These are phyloP conservation scores for Petunia axillaris DNA, from an alignment of 257 asterid species.

Conservation along the genomic window DNA sequence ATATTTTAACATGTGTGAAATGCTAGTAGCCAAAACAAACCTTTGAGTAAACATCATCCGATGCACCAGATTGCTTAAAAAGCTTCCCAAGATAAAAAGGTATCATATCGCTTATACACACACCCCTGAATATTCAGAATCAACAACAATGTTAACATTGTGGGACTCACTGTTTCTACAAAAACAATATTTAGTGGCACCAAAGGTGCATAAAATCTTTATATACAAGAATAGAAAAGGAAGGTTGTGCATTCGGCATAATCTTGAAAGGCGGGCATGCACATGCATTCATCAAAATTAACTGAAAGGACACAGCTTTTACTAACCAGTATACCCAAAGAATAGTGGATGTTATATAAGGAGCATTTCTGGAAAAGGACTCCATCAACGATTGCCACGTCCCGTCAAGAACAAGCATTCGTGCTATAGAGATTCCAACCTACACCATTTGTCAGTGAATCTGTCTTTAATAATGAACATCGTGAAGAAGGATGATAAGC, in stretches of 20 bases:
- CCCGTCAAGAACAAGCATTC: slow-evolving; percentile 74
- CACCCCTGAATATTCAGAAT: slow-evolving; percentile 61
- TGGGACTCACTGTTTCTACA: background rate
- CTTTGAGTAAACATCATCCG: slow-evolving; percentile 72
- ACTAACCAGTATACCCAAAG: slow-evolving; percentile 93
- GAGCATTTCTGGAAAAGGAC: slow-evolving; percentile 73
- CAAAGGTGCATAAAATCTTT: background rate
- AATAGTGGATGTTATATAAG: slow-evolving; percentile 70
- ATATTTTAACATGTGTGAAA: slow-evolving; percentile 24
- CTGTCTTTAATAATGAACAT: slow-evolving; percentile 14
- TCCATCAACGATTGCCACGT: slow-evolving; percentile 73
- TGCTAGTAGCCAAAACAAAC: slow-evolving; percentile 44
- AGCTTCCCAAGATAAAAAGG: slow-evolving; percentile 85
- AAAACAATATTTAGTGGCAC: background rate
- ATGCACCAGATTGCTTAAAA: slow-evolving; percentile 68
- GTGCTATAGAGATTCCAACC: slow-evolving; percentile 83
- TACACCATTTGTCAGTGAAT: slow-evolving; percentile 39
- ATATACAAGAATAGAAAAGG: background rate
- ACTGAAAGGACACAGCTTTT: slow-evolving; percentile 2
- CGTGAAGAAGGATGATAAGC: slow-evolving; percentile 14
- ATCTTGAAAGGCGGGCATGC: background rate
- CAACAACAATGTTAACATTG: slow-evolving; percentile 3
- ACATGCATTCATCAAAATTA: slow-evolving; percentile 18
- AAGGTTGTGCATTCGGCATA: slow-evolving; percentile 15
- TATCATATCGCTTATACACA: slow-evolving; percentile 90